Evolutionary conservation across 257 asterid genomes (phyloP), one percentile per base, ranked within the genome.

Genomic region (Galeopsis tetrahit): DNA sequence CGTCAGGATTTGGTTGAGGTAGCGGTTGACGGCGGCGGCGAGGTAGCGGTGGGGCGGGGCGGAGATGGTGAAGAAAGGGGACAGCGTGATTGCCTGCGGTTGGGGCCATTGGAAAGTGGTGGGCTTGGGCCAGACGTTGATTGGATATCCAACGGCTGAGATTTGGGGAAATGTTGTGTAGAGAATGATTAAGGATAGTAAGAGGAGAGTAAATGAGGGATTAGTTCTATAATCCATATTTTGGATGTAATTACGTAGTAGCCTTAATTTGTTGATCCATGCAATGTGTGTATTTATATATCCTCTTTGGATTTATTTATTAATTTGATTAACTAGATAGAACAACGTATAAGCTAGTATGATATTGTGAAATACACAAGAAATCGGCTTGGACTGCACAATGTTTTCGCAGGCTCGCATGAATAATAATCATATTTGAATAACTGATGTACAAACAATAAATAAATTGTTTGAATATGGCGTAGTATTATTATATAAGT

Each of bases 121-220:
- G 87, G 99, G 99, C 75, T 81, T 89, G 59, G 99, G 98, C 99
- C 98, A 95, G 33, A 95, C 85, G 71, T 88, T 80, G 87, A 92
- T 75, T 3, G 97, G 93, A 69, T 70, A 85, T 65, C 65, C 62
- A 17, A 72, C 82, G 83, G 95, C 89, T 80, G 90, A 76, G 83
- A 82, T 76, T 77, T 66, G 79, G 39, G 48, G 77, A 52, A 59
- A 9, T 6, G 58, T 67, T 65, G 78, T 17, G 8, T 34, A 58
- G 9, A 77, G 39, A 60, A 74, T 46, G 2, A 76, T 62, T 38
- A 68, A 28, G 68, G 44, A 63, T 62, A 72, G 51, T 52, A 70
- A 48, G 38, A 69, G 28, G 33, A 7, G 63, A 34, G 58, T 13
- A 66, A 51, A 43, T 65, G 78, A 40, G 15, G 77, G 51, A 21